Conservation (phyloP, 1,139 yeast species). For the Lodderomyces oxycetoniae region DNA sequence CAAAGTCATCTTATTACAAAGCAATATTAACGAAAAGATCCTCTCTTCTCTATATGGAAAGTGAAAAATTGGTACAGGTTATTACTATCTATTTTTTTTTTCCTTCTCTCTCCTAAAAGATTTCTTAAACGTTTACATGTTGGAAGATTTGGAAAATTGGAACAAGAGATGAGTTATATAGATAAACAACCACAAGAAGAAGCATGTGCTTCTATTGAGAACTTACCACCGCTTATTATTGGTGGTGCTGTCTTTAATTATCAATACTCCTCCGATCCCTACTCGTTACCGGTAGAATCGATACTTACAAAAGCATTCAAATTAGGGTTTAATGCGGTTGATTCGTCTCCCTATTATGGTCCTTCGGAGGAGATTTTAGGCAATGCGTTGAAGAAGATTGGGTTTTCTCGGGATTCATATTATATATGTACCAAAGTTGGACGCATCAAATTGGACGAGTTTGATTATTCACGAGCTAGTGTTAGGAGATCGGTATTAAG, state of each 20-base stretch:
- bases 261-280: conserved; percentile 69
- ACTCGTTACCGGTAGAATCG: conserved; percentile 49
- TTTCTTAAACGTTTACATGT: neutral
- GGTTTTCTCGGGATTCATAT: conserved; percentile 55
- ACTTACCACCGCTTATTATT: conserved; percentile 58
- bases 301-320: conserved; percentile 59
- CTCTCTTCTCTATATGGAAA: too few species aligned
- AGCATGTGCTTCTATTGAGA: conserved; percentile 10
- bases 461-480: conserved; percentile 64
- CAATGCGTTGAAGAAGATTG: conserved; percentile 46
- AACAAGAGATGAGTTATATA: neutral
- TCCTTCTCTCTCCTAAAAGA: too few species aligned
- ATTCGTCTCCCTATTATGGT: conserved; percentile 92
- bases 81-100: neutral
- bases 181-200: neutral
- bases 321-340: conserved; percentile 71
- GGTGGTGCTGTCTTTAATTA: conserved; percentile 88
- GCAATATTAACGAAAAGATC: too few species aligned
- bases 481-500: conserved; percentile 62
- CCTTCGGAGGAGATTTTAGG: conserved; percentile 80
- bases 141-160: neutral
- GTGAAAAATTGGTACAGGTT: too few species aligned
- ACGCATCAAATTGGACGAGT: conserved; percentile 58
- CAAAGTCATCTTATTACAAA: too few species aligned
- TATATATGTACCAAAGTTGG: conserved; percentile 87